These are phyloP conservation scores for Jaapia argillacea DNA, from an alignment of 768 basidiomycete genomes.

Conservation along the genomic window DNA sequence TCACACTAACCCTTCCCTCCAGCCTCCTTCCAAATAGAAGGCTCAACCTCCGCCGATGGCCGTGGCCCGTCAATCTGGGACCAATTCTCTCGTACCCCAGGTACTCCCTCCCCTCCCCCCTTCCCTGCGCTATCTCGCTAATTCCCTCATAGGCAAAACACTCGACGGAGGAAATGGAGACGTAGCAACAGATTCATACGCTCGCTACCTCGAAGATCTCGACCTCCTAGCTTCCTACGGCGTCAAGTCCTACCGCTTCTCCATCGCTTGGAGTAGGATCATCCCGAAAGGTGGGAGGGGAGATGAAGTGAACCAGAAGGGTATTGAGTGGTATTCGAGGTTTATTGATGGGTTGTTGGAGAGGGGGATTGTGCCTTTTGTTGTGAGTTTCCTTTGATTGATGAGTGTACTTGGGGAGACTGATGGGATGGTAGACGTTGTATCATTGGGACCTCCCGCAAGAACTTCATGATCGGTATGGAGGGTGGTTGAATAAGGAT, in stretches of 20 bases:
- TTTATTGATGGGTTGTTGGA: constrained; percentile 60
- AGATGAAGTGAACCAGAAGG: constrained; percentile 62
- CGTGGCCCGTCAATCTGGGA: constrained; percentile 72
- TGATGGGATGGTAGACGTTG: constrained; percentile 43
- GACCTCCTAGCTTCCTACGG: constrained; percentile 53
- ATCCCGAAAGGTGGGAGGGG: constrained; percentile 65
- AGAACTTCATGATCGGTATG: constrained; percentile 61
- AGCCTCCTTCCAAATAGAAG: constrained; percentile 73
- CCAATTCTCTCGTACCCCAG: constrained; percentile 52
- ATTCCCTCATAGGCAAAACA: too few species aligned
- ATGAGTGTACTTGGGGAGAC: not conserved
- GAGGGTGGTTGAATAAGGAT: constrained; percentile 66
- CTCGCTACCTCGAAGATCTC: constrained; percentile 58
- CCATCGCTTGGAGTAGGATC: constrained; percentile 66
- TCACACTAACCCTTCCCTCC: constrained; percentile 5
- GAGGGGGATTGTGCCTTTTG: constrained; percentile 57
- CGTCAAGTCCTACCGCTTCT: constrained; percentile 68
- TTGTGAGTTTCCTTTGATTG: constrained; percentile 29
- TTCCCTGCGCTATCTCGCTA: too few species aligned
- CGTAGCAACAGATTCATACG: constrained; percentile 64
- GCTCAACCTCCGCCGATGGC: constrained; percentile 46
- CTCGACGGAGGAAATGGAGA: constrained; percentile 58
- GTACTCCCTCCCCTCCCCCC: too few species aligned
- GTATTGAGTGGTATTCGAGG: constrained; percentile 60
- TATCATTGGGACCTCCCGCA: constrained; percentile 80